Evolutionary conservation across 1,284 basidiomycete genomes (phyloP), one percentile per base, ranked within the genome.

Genomic region (Lignosus rhinocerotis): DNA sequence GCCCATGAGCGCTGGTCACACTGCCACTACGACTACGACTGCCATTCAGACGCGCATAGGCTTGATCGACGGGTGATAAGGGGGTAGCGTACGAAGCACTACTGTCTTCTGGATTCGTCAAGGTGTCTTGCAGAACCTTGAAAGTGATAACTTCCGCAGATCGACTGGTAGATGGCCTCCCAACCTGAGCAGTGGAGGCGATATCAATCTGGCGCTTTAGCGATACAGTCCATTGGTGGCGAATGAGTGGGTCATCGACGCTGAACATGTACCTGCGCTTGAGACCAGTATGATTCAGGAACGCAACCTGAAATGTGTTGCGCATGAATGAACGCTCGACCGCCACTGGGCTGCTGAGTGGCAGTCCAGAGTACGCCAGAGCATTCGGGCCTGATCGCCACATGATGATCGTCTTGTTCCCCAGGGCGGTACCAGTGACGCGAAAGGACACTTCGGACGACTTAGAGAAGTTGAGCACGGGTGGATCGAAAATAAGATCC

Each of bases 241-340:
- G 84, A 30, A 90, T 80, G 17, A 90, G 76, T 0, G 86, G 80
- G 66, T 93, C 90, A 51, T 90, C 84, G 43, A 96, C 87, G 65
- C 92, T 94, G 78, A 96, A 96, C 86, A 96, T 93, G 75, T 97
- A 97, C 70, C 88, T 87, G 63, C 94, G 83, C 72, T 89, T 90
- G 56, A 77, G 64, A 30, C 86, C 86, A 16, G 78, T 72, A 64
- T 90, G 87, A 64, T 90, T 89, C 44, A 83, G 66, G 74, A 97
- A 97, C 3, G 92, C 87, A 21, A 97, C 75, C 70, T 96, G 92
- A 79, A 97, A 94, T 0, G 93, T 96, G 70, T 96, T 90, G 51
- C 88, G 86, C 94, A 97, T 96, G 76, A 96, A 96, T 0, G 90
- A 87, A 25, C 94, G 85, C 72, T 97, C 95, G 58, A 97, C 87